A percentile compares a stretch with the other conserved stretches of the same genome.
Evolutionary conservation across 768 basidiomycete species (phyloP).

Genomic region (Trametes villosa): DNA sequence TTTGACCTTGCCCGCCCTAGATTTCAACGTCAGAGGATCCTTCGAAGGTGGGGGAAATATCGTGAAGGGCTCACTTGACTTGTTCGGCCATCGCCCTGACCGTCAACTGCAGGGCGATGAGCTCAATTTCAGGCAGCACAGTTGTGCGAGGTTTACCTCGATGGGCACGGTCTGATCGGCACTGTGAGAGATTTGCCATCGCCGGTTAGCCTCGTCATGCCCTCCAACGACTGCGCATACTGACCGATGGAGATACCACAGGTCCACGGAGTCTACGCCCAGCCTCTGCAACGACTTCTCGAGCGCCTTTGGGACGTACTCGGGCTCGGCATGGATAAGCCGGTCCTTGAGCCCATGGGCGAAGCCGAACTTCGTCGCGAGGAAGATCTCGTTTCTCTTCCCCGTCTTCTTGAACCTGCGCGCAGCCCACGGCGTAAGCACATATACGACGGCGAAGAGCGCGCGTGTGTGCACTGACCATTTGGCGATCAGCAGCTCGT

Average conservation of each 20-base stretch:
- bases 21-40: not conserved
- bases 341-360: constrained; percentile 29
- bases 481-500: constrained; percentile 50
- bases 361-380: constrained; percentile 63
- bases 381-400: constrained; percentile 56
- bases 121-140: not conserved
- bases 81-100: constrained; percentile 34
- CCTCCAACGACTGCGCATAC: not conserved
- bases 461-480: constrained; percentile 33
- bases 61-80: constrained; percentile 26
- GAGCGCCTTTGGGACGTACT: constrained; percentile 44
- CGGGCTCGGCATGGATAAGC: constrained; percentile 41
- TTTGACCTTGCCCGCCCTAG: constrained; percentile 35
- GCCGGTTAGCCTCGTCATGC: not conserved
- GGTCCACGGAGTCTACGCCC: constrained; percentile 42
- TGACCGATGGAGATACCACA: constrained; percentile 46
- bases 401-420: constrained; percentile 56
- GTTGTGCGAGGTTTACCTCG: constrained; percentile 13
- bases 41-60: not conserved
- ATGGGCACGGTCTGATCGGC: constrained; percentile 31
- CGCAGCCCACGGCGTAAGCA: constrained; percentile 16
- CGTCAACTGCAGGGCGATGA: not conserved
- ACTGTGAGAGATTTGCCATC: constrained; percentile 6
- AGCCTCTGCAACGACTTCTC: constrained; percentile 45
- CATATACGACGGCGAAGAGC: not conserved